Base-by-base conservation (phyloP, 1,284 basidiomycete genomes). In the Cryptococcus neoformans region DNA sequence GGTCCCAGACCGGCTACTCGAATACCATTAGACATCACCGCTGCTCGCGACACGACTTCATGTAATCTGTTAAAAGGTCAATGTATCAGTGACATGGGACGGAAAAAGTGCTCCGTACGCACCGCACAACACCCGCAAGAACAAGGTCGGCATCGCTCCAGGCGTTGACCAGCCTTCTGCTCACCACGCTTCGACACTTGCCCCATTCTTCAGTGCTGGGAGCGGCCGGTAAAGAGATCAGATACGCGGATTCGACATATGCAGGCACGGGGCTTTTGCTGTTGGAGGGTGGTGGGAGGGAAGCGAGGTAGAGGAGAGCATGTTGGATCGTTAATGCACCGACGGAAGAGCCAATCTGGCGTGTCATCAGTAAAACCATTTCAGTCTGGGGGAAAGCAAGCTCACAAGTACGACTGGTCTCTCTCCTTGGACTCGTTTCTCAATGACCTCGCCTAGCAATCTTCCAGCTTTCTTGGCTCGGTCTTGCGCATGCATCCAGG, bases 351-450 rank as follows among this genome's bases (percentile, higher is more conserved):
- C 82, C 83, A 60, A 83, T 77, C 79, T 80, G 16, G 4, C 16
- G 11, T 14, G 16, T 37, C 28, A 4, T 28, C 28, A 28, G 28
- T 28, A 28, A 28, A 4, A 28, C 28, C 28, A 16, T 34, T 34
- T 17, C 38, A 28, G 44, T 14, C 6, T 12, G 14, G 6, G 28
- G n/a, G 42, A 49, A 48, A 12, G 38, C 40, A 9, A 21, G 64
- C 76, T 38, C 37, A 79, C 78, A 36, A 84, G 67, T 0, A 80
- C 68, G 2, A 81, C 80, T 0, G 83, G 83, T 1, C 83, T 73
- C 60, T 81, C 79, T 6, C 83, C 83, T 63, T 83, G 83, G 0
- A 83, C 79, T 34, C 79, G 72, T 57, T 82, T 80, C 44, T 80
- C 74, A 17, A 84, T 72, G 6, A 83, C 81, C 51, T 83, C 81